Conservation (phyloP, 805 yeast species). For the Candida vaughaniae region DNA sequence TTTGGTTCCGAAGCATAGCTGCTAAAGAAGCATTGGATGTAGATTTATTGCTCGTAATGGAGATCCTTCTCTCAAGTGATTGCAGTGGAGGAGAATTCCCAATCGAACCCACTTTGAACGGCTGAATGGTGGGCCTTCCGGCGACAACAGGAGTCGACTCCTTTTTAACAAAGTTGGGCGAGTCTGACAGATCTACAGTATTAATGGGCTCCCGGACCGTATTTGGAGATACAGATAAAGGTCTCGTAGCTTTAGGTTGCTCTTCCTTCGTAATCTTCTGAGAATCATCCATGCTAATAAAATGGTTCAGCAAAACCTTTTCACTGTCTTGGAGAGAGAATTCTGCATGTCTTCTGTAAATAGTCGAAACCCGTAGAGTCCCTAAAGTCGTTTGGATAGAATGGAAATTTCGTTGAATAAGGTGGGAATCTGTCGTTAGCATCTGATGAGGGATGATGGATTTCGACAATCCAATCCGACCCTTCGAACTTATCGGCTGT, state of each 20-base stretch:
- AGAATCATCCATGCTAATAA: constrained; percentile 18
- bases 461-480: constrained; percentile 81
- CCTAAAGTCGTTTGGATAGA: constrained; percentile 81
- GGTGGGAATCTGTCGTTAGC: constrained; percentile 44
- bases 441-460: constrained; percentile 49
- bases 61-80: constrained; percentile 37
- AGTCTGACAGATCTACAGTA: constrained; percentile 4
- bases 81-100: constrained; percentile 42
- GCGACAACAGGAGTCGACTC: constrained; percentile 9
- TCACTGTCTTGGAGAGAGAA: constrained; percentile 71
- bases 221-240: not conserved
- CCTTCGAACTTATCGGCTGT: constrained; percentile 74
- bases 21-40: constrained; percentile 55
- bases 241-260: no score
- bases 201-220: not conserved
- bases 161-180: constrained; percentile 21
- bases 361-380: constrained; percentile 67
- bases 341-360: constrained; percentile 70
- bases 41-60: constrained; percentile 46
- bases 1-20: constrained; percentile 50
- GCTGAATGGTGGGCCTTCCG: constrained; percentile 44
- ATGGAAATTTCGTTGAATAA: constrained; percentile 60
- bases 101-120: constrained; percentile 64
- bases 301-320: constrained; percentile 57
- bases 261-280: not conserved